Conservation (phyloP, 2,329 filamentous ascomycete species). For the Colletotrichum coccodes region DNA sequence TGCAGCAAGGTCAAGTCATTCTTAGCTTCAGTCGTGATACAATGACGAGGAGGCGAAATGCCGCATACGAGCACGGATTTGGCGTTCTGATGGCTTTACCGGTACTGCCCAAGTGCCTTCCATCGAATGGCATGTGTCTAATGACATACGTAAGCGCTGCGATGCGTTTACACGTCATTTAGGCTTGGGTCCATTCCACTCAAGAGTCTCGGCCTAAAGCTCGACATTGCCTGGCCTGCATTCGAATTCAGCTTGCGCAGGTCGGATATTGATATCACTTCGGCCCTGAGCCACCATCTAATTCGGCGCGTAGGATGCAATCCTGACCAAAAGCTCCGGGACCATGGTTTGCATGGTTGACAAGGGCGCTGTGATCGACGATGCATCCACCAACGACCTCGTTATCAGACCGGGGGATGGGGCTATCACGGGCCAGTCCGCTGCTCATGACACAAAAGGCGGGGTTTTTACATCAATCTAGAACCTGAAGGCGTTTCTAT, state of each 20-base stretch:
- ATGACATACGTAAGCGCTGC: neutral
- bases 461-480: neutral
- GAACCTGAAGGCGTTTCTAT: neutral
- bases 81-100: neutral
- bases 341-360: neutral
- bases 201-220: neutral
- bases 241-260: neutral
- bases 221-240: too few relatives aligned
- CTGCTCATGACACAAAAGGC: neutral
- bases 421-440: neutral
- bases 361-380: neutral
- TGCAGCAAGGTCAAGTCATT: neutral
- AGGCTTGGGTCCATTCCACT: neutral
- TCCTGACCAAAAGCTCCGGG: neutral
- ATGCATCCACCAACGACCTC: neutral
- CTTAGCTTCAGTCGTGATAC: neutral
- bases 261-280: too few relatives aligned
- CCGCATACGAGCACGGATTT: neutral
- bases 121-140: neutral
- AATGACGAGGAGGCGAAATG: neutral
- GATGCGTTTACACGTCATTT: neutral
- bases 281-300: neutral
- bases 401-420: neutral
- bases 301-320: neutral
- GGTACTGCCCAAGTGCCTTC: neutral